Percentiles rank a stretch among this genome's conserved stretches.
Conservation (phyloP, 2,329 filamentous ascomycete genomes). For the Didymella glomerata region DNA sequence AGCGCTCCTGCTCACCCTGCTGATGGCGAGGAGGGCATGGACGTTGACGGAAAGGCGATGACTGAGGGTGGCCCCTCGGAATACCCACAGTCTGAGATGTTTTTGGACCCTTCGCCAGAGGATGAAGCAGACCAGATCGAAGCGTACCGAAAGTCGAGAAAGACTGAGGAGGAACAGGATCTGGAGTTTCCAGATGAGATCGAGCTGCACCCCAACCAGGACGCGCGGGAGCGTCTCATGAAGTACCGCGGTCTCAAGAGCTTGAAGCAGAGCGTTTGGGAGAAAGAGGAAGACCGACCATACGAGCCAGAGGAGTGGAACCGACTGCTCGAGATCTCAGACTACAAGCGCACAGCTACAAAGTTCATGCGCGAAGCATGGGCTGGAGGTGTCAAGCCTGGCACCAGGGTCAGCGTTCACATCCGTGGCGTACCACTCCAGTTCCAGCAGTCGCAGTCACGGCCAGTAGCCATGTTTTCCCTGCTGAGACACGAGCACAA, state of each 20-base stretch:
- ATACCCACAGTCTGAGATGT: conserved; percentile 93
- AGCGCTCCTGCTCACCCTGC: conserved; percentile 71
- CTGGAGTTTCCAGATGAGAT: conserved; percentile 97
- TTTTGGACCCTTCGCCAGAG: conserved; percentile 78
- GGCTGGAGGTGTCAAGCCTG: conserved; percentile 84
- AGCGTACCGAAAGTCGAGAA: conserved; percentile 79
- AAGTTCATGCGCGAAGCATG: conserved; percentile 81
- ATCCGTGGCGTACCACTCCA: conserved; percentile 67
- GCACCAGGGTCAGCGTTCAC: conserved; percentile 83
- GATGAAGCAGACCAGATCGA: conserved; percentile 85
- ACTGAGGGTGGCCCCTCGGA: conserved; percentile 86
- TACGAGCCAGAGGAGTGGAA: conserved; percentile 92
- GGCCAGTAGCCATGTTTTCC: conserved; percentile 80
- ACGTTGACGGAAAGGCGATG: conserved; percentile 62
- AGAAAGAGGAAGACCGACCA: conserved; percentile 83
- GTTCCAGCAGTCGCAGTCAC: conserved; percentile 61
- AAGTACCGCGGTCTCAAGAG: conserved; percentile 94
- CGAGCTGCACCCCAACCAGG: conserved; percentile 86
- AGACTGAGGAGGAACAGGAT: conserved; percentile 85
- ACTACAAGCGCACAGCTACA: conserved; percentile 86
- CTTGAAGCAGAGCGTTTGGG: conserved; percentile 85
- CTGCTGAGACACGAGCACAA: conserved; percentile 95
- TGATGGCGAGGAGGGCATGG: conserved; percentile 77
- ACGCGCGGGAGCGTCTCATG: conserved; percentile 83
- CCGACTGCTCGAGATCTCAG: conserved; percentile 82